phyloP scores from a whole-genome alignment of 78 protist genomes.

The Kipferlia bialata region DNA sequence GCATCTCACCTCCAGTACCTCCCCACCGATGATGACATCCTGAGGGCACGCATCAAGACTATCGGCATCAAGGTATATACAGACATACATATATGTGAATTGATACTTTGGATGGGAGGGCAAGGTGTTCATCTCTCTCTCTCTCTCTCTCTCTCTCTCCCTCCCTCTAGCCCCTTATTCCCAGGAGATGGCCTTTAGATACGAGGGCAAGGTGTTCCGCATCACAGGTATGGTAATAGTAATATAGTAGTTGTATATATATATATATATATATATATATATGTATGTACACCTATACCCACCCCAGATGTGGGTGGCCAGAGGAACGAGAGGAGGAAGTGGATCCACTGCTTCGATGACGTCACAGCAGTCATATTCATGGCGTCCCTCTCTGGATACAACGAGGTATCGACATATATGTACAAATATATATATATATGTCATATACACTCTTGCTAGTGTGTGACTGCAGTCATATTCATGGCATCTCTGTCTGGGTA shows the following conservation, averaged over 20 bases:
- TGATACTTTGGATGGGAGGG: too few relatives aligned
- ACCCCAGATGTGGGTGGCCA: slow-evolving; percentile 73
- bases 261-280: too few relatives aligned
- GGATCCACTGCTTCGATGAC: slow-evolving; percentile 59
- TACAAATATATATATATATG: too few relatives aligned
- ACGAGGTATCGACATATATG: slow-evolving; percentile 6
- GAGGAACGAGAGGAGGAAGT: slow-evolving; percentile 55
- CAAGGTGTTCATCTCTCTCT: too few relatives aligned
- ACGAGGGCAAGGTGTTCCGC: neutral
- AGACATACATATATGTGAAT: too few relatives aligned
- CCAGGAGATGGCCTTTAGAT: neutral
- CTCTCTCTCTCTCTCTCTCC: too few relatives aligned
- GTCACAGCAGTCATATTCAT: slow-evolving; percentile 59
- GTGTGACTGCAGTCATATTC: slow-evolving; percentile 54
- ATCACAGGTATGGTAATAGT: too few relatives aligned
- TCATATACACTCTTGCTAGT: slow-evolving; percentile 48
- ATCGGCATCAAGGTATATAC: slow-evolving; percentile 59
- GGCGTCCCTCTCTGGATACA: slow-evolving; percentile 41
- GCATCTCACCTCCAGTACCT: slow-evolving; percentile 35
- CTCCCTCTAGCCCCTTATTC: too few relatives aligned
- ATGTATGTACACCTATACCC: too few relatives aligned
- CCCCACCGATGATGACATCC: slow-evolving; percentile 53
- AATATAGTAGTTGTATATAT: too few relatives aligned
- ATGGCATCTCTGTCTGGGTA: slow-evolving; percentile 49
- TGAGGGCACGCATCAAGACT: slow-evolving; percentile 55